Evolutionary conservation across 192 early-diverging fungal genomes (phyloP), one percentile per base, ranked within the genome.

Genomic region (Dissophora ornata): DNA sequence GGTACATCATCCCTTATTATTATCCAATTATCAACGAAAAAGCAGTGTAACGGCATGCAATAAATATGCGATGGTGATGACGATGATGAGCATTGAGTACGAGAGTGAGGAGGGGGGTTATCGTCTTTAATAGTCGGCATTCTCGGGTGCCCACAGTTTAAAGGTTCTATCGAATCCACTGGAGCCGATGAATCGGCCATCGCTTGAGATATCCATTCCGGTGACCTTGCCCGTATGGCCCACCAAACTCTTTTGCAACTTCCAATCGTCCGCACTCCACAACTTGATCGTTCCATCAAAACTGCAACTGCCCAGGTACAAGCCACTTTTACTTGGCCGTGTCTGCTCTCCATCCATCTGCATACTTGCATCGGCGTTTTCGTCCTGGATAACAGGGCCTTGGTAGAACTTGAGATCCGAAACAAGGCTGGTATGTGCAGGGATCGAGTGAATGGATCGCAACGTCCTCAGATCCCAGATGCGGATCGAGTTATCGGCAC

Each of bases 181-280:
- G 4, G 96, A 96, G 1, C 86, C 95, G 74, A 99, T 88, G 67
- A 88, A 97, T 55, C 86, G 83, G 34, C 93, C 92, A 81, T 99
- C 89, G 77, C 69, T 19, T 3, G 90, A 90, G 25, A 98, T 82
- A 80, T 99, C 97, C 15, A 95, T 81, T 47, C 91, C 83, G 85
- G 94, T 94, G 1, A 99, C 93, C 70, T 95, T 96, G 56, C 93
- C 92, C 44, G 95, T 92, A 57, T 97, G 89, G 0, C 96, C 97
- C 18, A 90, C 84, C 51, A 99, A 82, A 36, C 89, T 91, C 67
- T 93, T 95, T 57, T 97, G 81, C 49, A 95, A 86, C 74, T 94
- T 95, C 86, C 90, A 99, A 73, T 98, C 96, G 40, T 96, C 97
- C 16, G 90, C 91, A 25, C 91, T 91, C 93, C 95, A 99, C 7